These are phyloP conservation scores for Claviceps citrina DNA, from an alignment of 2,329 filamentous ascomycete species.

Conservation along the genomic window DNA sequence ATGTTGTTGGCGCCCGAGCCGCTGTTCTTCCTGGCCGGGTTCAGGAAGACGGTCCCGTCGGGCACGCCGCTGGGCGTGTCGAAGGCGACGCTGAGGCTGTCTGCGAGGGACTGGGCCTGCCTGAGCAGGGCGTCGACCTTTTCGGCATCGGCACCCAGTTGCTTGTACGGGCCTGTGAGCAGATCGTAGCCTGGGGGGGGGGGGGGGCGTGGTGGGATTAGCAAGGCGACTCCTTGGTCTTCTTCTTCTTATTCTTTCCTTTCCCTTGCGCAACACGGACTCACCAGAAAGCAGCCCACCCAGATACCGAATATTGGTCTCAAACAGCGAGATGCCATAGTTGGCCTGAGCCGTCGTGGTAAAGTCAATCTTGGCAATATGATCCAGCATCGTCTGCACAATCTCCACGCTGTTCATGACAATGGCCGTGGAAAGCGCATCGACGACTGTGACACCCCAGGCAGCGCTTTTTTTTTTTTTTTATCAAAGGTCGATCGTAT, in stretches of 20 bases:
- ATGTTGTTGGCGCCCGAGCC: constrained; percentile 48
- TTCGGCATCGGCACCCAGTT: constrained; percentile 26
- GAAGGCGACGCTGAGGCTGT: constrained; percentile 64
- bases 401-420: constrained; percentile 57
- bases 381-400: constrained; percentile 54
- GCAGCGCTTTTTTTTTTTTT: too few relatives aligned
- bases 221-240: not conserved
- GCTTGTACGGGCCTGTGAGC: constrained; percentile 47
- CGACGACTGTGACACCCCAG: constrained; percentile 73
- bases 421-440: constrained; percentile 65
- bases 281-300: constrained; percentile 62
- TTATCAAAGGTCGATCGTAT: too few relatives aligned
- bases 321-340: constrained; percentile 59
- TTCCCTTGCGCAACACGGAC: not conserved
- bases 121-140: constrained; percentile 44
- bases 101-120: constrained; percentile 54
- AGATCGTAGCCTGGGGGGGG: constrained; percentile 45
- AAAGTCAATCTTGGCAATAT: constrained; percentile 58
- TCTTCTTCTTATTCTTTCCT: not conserved
- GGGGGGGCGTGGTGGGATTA: not conserved
- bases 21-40: constrained; percentile 31
- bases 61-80: constrained; percentile 62
- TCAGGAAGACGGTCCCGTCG: constrained; percentile 50
- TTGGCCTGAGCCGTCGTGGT: constrained; percentile 31
- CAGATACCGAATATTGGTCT: constrained; percentile 80